Evolutionary conservation across 345 rosid genomes (phyloP), one percentile per base, ranked within the genome.

Genomic region (Mangifera indica): DNA sequence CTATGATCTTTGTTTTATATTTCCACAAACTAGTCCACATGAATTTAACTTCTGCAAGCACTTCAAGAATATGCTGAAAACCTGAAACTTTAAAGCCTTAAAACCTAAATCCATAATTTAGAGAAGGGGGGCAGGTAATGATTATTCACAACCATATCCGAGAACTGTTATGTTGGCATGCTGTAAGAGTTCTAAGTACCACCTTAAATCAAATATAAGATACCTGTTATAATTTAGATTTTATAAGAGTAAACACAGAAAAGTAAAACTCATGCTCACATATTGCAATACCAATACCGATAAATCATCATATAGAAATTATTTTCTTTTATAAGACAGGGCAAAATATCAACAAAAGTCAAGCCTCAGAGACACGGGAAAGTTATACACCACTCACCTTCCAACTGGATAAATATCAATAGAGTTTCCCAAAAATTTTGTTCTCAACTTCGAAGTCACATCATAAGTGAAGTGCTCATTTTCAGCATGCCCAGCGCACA

Each of bases 401-500:
- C 94, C 97, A 72, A 91, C 85, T 45, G 94, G 97, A 77, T 91
- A 91, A 60, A 91, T 61, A 77, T 91, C 93, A 18, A 91, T 73
- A 24, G 97, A 91, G 76, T 91, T 91, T 37, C 97, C 97, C 46
- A 91, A 74, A 66, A 91, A 88, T 72, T 90, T 90, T 20, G 93
- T 90, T 82, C 87, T 90, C 70, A 90, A 80, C 81, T 90, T 90
- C n/a, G 96, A 90, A 54, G 96, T 87, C 32, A 88, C 74, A 48
- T 90, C 96, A 75, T 88, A 88, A 7, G 71, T 83, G 80, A 90
- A 90, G 78, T 91, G 94, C 67, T 91, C 92, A 75, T 85, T 91
- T 85, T 91, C 97, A 49, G 92, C 97, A 73, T 91, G 93, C 24
- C 82, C 94, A 54, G 94, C 89, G 72, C 97, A 87, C 77, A 89